These are phyloP conservation scores for Acorus calamus DNA, from an alignment of 106 monocot genomes.

Conservation along the genomic window DNA sequence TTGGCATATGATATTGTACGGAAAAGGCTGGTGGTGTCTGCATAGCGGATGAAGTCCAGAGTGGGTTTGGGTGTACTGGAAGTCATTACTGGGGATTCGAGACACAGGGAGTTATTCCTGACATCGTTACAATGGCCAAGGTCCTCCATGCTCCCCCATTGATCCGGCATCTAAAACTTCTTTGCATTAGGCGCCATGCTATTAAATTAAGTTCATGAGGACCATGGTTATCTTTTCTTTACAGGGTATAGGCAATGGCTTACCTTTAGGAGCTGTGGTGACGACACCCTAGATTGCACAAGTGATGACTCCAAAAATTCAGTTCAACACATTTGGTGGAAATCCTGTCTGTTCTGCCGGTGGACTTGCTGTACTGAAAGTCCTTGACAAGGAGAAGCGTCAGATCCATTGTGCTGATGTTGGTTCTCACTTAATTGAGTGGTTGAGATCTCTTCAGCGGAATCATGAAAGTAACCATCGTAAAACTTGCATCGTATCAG, in stretches of 20 bases:
- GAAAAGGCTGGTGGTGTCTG: constrained; percentile 84
- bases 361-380: constrained; percentile 81
- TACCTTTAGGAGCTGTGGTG: constrained; percentile 94
- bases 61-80: constrained; percentile 98
- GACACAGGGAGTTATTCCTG: constrained; percentile 85
- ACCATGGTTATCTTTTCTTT: background rate
- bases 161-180: too few relatives aligned
- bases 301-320: constrained; percentile 75
- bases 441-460: constrained; percentile 62
- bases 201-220: too few relatives aligned
- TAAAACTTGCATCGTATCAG: background rate
- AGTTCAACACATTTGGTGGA: constrained; percentile 94
- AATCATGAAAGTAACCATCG: constrained; percentile 66
- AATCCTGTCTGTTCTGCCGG: constrained; percentile 97
- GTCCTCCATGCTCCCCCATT: constrained; percentile 19
- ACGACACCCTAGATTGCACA: constrained; percentile 94
- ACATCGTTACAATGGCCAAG: constrained; percentile 99
- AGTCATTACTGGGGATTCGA: constrained; percentile 99
- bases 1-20: constrained; percentile 70
- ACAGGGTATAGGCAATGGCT: constrained; percentile 95
- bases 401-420: constrained; percentile 72
- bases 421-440: constrained; percentile 61
- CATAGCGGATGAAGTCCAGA: constrained; percentile 99
- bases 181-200: too few relatives aligned
- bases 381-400: constrained; percentile 90